Evolutionary conservation across 495 filamentous ascomycete species (phyloP), one percentile per base, ranked within the genome.

Genomic region (Hyaloscypha variabilis): DNA sequence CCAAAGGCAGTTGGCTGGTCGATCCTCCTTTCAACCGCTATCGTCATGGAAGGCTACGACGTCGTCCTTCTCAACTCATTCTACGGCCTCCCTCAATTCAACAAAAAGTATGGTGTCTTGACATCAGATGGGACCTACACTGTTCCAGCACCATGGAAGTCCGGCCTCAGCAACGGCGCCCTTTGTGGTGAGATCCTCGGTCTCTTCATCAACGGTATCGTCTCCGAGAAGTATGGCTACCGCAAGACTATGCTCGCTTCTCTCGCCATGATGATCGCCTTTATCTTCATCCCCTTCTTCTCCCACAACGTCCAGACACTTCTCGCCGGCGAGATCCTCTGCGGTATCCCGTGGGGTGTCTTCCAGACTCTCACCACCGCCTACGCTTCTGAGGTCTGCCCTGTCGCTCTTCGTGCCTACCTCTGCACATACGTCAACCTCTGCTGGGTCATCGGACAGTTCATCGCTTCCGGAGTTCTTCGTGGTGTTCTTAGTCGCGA

Each of bases 201-300:
- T 65, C 77, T 93, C 10, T 74, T 90, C 51, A 83, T 91, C 72
- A 92, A 90, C 71, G 90, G 90, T 63, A 88, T 81, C 77, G 82
- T 90, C 46, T 90, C 88, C 23, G 89, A 92, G 67, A 80, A 82
- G 3, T 90, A 90, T 68, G 90, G 90, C 29, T 61, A 64, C 24
- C 60, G 58, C 0, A 53, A 86, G 55, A 91, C 89, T 3, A 83
- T 91, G 59, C 86, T 92, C 63, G 80, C 75, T 14, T 88, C 86
- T 66, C 79, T 93, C 58, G 67, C 83, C 21, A 73, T 88, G 19
- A 76, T 92, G 63, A 83, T 77, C 21, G 84, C 82, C 6, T 89
- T 89, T 81, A 91, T 87, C 31, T 78, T 88, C 10, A 87, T 93
- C 72, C 88, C 89, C 73, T 93, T 93, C 78, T 91, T 88, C 8